A percentile compares a stretch with the other conserved stretches of the same genome.
Conservation (phyloP, 2,329 filamentous ascomycete genomes). For the Fusarium sp. region DNA sequence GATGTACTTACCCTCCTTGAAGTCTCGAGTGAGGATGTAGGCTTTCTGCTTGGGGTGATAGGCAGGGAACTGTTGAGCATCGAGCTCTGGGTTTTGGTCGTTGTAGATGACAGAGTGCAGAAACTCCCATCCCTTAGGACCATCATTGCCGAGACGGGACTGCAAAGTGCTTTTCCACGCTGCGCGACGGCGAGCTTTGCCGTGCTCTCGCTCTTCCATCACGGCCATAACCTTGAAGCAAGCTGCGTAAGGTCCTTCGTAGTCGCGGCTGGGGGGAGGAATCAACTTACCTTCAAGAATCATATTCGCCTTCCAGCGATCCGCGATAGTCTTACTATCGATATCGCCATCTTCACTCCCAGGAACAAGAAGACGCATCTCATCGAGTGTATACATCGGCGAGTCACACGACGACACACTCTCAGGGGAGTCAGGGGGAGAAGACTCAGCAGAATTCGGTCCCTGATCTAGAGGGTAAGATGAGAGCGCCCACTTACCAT, state of each 20-base stretch:
- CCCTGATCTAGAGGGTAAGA: not conserved
- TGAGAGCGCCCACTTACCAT: not conserved
- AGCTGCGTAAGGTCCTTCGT: slow-evolving; percentile 10
- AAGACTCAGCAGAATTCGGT: not conserved
- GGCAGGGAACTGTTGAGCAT: not conserved
- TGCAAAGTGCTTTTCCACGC: not conserved
- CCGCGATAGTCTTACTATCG: not conserved
- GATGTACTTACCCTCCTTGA: not conserved
- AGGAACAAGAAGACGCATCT: not conserved
- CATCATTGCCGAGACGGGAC: not conserved
- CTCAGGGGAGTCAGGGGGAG: not conserved
- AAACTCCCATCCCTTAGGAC: slow-evolving; percentile 23
- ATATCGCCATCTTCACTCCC: not conserved
- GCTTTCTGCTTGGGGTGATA: slow-evolving; percentile 21
- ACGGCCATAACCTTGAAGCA: not conserved
- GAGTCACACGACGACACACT: not conserved
- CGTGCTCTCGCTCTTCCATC: not conserved
- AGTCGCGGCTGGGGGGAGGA: slow-evolving; percentile 13
- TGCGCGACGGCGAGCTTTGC: not conserved
- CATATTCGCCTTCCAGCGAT: slow-evolving; percentile 9
- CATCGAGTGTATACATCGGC: not conserved
- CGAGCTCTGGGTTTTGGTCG: not conserved
- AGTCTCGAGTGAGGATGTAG: slow-evolving; percentile 9
- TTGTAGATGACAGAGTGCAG: slow-evolving; percentile 19
- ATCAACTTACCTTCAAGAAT: slow-evolving; percentile 27